A percentile compares a stretch with the other conserved stretches of the same genome.
These are phyloP conservation scores for Bjerkandera adusta DNA, from an alignment of 1,284 basidiomycete species.

Conservation along the genomic window DNA sequence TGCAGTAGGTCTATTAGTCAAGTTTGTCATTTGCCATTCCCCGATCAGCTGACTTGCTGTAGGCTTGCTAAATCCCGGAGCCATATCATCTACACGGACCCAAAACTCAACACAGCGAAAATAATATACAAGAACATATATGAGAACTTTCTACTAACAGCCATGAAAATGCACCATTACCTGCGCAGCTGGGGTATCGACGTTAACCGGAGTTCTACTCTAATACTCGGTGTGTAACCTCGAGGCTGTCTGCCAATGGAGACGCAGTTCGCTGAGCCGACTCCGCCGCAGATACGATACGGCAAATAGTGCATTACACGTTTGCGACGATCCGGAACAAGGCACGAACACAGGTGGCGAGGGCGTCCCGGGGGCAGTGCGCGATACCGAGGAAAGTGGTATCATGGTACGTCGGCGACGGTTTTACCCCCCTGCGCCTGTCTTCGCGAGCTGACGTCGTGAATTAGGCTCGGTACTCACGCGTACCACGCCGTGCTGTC, in stretches of 20 bases:
- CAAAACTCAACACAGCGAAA: conserved; percentile 60
- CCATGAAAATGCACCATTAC: conserved; percentile 89
- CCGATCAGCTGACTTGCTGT: conserved; percentile 1
- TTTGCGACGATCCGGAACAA: conserved; percentile 52
- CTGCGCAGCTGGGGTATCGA: conserved; percentile 59
- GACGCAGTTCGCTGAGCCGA: too few relatives aligned
- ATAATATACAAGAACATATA: conserved; percentile 82
- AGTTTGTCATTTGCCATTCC: not conserved
- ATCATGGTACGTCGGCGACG: conserved; percentile 51
- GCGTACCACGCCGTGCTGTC: conserved; percentile 71
- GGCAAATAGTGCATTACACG: conserved; percentile 55
- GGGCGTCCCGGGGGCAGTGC: conserved; percentile 34
- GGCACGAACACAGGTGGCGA: conserved; percentile 42
- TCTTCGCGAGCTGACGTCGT: conserved; percentile 15
- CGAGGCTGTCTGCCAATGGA: too few relatives aligned
- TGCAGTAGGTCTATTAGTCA: conserved; percentile 46
- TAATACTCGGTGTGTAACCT: too few relatives aligned
- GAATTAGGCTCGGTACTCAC: conserved; percentile 71
- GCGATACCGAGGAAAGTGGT: conserved; percentile 51
- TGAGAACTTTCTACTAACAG: conserved; percentile 81
- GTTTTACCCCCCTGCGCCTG: conserved; percentile 28
- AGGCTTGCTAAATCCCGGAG: conserved; percentile 68
- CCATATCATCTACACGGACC: conserved; percentile 80
- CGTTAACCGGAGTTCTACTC: conserved; percentile 40
- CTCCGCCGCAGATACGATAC: conserved; percentile 47